phyloP scores from a whole-genome alignment of 805 yeast species.

The Yamadazyma takamatsuzukensis region DNA sequence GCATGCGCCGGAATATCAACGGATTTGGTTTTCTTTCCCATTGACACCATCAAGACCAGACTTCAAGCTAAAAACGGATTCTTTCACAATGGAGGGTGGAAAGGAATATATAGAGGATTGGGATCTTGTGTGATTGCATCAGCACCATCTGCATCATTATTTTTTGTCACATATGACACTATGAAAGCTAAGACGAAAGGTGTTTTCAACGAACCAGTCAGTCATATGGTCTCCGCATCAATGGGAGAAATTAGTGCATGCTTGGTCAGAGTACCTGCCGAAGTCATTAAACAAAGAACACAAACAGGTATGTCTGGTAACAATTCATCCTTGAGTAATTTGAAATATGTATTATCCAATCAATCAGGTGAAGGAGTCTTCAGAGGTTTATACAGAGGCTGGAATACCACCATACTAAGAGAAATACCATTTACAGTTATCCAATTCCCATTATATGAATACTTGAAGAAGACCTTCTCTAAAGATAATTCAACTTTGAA shows the following conservation, averaged over 20 bases:
- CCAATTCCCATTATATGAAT: slow-evolving; percentile 92
- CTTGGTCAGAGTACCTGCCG: slow-evolving; percentile 92
- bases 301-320: slow-evolving; percentile 49
- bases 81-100: slow-evolving; percentile 88
- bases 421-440: slow-evolving; percentile 96
- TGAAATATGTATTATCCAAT: slow-evolving; percentile 58
- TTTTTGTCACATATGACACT: slow-evolving; percentile 74
- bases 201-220: slow-evolving; percentile 24
- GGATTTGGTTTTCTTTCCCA: slow-evolving; percentile 91
- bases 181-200: slow-evolving; percentile 48
- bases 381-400: slow-evolving; percentile 85
- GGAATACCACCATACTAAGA: slow-evolving; percentile 86
- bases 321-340: slow-evolving; percentile 65
- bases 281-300: slow-evolving; percentile 91
- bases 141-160: slow-evolving; percentile 65
- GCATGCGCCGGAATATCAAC: slow-evolving; percentile 97
- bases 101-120: slow-evolving; percentile 85
- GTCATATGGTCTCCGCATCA: slow-evolving; percentile 87
- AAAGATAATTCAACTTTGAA: slow-evolving; percentile 20
- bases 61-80: slow-evolving; percentile 96
- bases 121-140: slow-evolving; percentile 93
- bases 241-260: slow-evolving; percentile 93
- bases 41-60: slow-evolving; percentile 91
- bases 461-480: slow-evolving; percentile 57
- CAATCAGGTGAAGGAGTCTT: slow-evolving; percentile 73